Conservation (phyloP, 1,284 basidiomycete genomes). For the Ceratobasidium sp. region DNA sequence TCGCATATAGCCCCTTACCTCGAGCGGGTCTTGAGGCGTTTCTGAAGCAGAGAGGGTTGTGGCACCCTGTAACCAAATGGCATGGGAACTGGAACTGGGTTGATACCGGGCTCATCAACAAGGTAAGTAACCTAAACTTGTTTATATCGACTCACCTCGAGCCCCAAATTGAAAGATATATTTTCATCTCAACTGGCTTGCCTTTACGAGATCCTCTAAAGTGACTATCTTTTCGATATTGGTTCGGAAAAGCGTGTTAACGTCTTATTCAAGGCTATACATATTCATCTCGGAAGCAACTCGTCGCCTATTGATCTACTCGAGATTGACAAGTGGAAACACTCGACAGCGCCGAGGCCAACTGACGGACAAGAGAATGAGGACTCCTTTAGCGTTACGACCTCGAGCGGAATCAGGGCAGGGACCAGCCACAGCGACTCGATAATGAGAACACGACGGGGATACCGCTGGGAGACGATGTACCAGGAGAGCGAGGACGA, state of each 20-base stretch:
- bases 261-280: conserved; percentile 65
- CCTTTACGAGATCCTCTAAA: conserved; percentile 68
- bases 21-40: conserved; percentile 76
- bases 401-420: conserved; percentile 68
- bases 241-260: conserved; percentile 46
- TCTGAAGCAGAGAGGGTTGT: conserved; percentile 72
- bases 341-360: conserved; percentile 64
- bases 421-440: conserved; percentile 80
- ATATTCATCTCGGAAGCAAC: conserved; percentile 72
- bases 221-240: conserved; percentile 59
- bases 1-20: conserved; percentile 82
- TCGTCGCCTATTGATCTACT: conserved; percentile 71
- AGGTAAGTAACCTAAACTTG: conserved; percentile 58
- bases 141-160: not conserved
- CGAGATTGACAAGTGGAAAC: conserved; percentile 69
- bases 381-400: not conserved
- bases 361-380: conserved; percentile 2
- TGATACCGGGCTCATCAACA: conserved; percentile 80
- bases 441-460: conserved; percentile 71
- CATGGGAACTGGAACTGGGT: conserved; percentile 66
- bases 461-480: conserved; percentile 61
- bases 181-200: conserved; percentile 79
- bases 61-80: conserved; percentile 64
- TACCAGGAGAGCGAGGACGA: not conserved
- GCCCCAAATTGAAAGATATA: conserved; percentile 58